Evolutionary conservation across 352 stramenopile species (phyloP).

Genomic region (Phytophthora vignae): DNA sequence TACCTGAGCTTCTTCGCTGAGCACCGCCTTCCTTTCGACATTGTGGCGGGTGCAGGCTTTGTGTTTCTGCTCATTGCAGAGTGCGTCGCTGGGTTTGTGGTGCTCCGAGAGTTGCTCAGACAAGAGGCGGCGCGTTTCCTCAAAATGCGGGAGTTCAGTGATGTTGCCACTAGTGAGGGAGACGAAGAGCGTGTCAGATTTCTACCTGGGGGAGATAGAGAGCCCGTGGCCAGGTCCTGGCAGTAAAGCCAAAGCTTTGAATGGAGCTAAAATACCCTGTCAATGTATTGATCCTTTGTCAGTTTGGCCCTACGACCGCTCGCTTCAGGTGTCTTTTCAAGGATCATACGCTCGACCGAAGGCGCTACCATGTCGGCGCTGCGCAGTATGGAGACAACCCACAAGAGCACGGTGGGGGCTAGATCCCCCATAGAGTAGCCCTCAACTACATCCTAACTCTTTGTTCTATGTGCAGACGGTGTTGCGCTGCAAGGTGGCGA

Average conservation of each 20-base stretch:
- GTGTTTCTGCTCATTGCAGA: conserved; percentile 54
- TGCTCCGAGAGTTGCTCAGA: conserved; percentile 60
- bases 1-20: conserved; percentile 66
- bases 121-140: conserved; percentile 71
- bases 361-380: conserved; percentile 70
- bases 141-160: conserved; percentile 49
- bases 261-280: too few species aligned
- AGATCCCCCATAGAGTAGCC: not conserved
- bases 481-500: conserved; percentile 90
- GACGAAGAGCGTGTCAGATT: conserved; percentile 32
- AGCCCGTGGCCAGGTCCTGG: conserved; percentile 14
- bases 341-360: conserved; percentile 4
- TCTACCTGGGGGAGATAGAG: conserved; percentile 27
- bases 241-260: conserved; percentile 14
- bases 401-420: conserved; percentile 81
- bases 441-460: not conserved
- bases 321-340: conserved; percentile 27
- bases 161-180: conserved; percentile 20
- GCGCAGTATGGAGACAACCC: conserved; percentile 92
- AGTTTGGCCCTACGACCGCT: conserved; percentile 14
- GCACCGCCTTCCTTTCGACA: conserved; percentile 60
- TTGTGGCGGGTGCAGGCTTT: conserved; percentile 42
- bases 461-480: conserved; percentile 62
- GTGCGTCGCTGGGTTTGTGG: conserved; percentile 43
- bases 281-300: not conserved